Percentiles rank a stretch among this genome's conserved stretches.
Conservation (phyloP, 805 yeast species). For the Ogataea methylovora region DNA sequence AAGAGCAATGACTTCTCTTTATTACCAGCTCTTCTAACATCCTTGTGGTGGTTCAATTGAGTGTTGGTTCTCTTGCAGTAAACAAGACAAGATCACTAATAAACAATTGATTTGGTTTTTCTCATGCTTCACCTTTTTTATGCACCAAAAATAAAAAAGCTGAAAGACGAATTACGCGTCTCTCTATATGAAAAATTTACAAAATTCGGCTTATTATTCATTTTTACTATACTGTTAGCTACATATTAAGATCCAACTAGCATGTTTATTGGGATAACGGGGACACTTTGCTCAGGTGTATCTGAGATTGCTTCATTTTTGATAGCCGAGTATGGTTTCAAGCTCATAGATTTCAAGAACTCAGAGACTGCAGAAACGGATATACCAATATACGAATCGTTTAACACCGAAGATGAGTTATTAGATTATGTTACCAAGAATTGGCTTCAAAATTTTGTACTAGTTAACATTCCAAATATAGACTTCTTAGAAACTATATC, state of each 20-base stretch:
- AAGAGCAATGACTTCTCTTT: slow-evolving; percentile 5
- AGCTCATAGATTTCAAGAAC: slow-evolving; percentile 19
- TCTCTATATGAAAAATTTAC: no score
- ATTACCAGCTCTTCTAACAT: slow-evolving; percentile 10
- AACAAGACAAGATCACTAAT: no score
- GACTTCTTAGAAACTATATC: slow-evolving; percentile 38
- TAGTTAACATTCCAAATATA: slow-evolving; percentile 39
- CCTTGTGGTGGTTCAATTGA: no score
- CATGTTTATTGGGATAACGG: slow-evolving; percentile 77
- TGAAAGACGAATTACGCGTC: no score
- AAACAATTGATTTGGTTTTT: no score
- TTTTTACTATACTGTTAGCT: no score
- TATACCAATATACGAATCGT: slow-evolving; percentile 20
- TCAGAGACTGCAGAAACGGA: slow-evolving; percentile 9
- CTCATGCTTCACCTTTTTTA: no score
- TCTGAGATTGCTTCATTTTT: slow-evolving; percentile 55
- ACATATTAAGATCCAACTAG: background rate
- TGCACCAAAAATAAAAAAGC: no score
- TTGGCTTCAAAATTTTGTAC: slow-evolving; percentile 60
- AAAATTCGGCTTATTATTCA: no score
- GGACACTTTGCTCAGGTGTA: slow-evolving; percentile 61
- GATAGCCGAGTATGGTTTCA: slow-evolving; percentile 42
- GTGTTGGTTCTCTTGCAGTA: no score
- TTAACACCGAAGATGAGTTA: slow-evolving; percentile 35
- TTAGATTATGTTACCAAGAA: slow-evolving; percentile 54